Conservation (phyloP, 2,329 filamentous ascomycete genomes). For the Neopestalotiopsis sp. region DNA sequence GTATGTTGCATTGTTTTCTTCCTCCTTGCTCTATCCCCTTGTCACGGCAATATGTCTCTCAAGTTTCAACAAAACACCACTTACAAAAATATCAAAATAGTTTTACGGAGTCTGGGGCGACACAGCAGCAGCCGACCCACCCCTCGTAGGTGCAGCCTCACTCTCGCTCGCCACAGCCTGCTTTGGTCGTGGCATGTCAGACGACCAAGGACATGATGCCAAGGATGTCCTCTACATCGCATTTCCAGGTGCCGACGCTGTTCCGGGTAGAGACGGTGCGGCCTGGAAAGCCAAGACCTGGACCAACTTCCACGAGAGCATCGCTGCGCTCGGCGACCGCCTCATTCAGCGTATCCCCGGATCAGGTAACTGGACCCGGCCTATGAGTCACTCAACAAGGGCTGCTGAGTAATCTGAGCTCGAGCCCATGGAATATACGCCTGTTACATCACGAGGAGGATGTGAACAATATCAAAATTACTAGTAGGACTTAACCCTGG, state of each 20-base stretch:
- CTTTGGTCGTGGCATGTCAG: neutral
- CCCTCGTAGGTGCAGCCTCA: neutral
- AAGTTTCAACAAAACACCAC: neutral
- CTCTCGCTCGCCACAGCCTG: neutral
- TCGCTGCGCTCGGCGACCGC: neutral
- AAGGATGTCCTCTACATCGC: constrained; percentile 11
- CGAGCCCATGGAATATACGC: neutral
- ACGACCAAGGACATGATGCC: neutral
- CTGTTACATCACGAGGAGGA: too few species aligned
- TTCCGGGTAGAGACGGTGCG: neutral
- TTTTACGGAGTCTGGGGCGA: constrained; percentile 10
- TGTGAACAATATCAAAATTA: too few species aligned
- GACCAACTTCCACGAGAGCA: constrained; percentile 1
- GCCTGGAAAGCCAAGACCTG: constrained; percentile 1
- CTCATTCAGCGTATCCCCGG: constrained; percentile 5
- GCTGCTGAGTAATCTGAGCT: neutral
- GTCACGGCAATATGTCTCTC: neutral
- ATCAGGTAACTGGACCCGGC: neutral
- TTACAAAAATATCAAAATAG: neutral
- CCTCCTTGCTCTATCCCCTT: neutral
- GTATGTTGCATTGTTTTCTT: neutral
- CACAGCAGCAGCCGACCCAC: neutral
- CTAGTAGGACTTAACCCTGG: too few species aligned
- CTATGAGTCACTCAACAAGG: neutral
- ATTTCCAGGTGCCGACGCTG: neutral